Conservation (phyloP, 768 basidiomycete species). For the Calocybe indica region DNA sequence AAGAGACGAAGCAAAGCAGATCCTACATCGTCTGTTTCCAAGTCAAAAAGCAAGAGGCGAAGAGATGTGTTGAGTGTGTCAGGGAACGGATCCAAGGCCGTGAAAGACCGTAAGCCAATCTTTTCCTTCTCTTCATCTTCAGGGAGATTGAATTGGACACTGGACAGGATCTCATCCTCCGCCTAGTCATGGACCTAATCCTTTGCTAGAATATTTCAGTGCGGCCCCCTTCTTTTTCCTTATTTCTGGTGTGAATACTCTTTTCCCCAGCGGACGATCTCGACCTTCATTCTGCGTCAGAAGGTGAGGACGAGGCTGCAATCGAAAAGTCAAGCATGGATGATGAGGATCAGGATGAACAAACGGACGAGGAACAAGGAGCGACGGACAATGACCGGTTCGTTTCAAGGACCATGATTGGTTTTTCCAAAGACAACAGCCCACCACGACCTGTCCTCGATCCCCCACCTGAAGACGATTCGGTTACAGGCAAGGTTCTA, state of each 20-base stretch:
- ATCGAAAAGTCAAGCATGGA: conserved; percentile 14
- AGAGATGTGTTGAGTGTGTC: not conserved
- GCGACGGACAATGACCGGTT: conserved; percentile 6
- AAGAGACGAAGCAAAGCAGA: conserved; percentile 13
- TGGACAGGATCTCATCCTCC: not conserved
- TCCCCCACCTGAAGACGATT: conserved; percentile 20
- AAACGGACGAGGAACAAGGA: conserved; percentile 15
- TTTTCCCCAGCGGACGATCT: conserved; percentile 29
- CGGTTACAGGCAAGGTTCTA: conserved; percentile 28
- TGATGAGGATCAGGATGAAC: conserved; percentile 15
- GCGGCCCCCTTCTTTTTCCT: conserved; percentile 6
- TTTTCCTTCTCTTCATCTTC: not conserved
- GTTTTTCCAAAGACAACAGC: conserved; percentile 2
- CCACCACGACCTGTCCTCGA: not conserved
- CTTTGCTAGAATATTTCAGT: conserved; percentile 47
- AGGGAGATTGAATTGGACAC: not conserved
- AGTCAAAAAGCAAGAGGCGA: conserved; percentile 14
- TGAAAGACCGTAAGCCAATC: not conserved
- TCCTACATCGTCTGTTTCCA: conserved; percentile 4
- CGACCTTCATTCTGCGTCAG: conserved; percentile 48
- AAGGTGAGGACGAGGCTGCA: conserved; percentile 26
- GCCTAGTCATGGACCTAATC: conserved; percentile 26
- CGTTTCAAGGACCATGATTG: not conserved
- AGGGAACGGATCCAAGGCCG: not conserved
- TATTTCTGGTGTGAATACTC: not conserved